Evolutionary conservation across 2,329 filamentous ascomycete genomes (phyloP), one percentile per base, ranked within the genome.

Genomic region (Aspergillus puulaauensis): DNA sequence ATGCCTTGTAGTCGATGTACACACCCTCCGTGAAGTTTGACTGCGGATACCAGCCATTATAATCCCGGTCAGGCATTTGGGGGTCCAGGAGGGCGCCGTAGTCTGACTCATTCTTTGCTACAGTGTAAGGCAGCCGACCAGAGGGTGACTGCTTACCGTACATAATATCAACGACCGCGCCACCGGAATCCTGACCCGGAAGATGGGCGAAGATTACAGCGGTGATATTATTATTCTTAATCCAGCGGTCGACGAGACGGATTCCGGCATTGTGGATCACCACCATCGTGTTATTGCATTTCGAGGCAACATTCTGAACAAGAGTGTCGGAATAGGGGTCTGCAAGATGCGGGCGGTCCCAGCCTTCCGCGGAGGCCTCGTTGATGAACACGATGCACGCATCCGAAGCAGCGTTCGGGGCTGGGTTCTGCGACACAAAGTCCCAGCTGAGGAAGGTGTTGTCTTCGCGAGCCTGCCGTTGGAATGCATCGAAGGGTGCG

Each of bases 251-350:
- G 0, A 88, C 82, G 0, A 86, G 72, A 3, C 86, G 78, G 12
- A 81, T 75, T 0, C 86, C 86, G 1, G 85, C 84, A 43, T 86
- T 88, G 70, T 89, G 86, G 4, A 88, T 77, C 1, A 88, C 76
- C 0, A 88, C 86, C 31, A 89, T 79, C 1, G 86, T 88, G 58
- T 84, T 86, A 61, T 77, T 79, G 71, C 85, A 88, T n/a, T 76
- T 74, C 6, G 77, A 72, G 0, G 86, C 85, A 2, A 88, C 83
- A 45, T 80, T 78, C 4, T 72, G 69, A 52, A 88, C 79, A 0
- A 88, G 74, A 0, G 70, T 72, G 59, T 89, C 85, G 0, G 83
- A 86, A 2, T 69, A 66, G 11, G 61, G 44, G 46, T 77, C 73
- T 3, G 51, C 37, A 1, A 77, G 66, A 23, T 59, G 61, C 4